These are phyloP conservation scores for Populus alba DNA, from an alignment of 345 rosid species.

Conservation along the genomic window DNA sequence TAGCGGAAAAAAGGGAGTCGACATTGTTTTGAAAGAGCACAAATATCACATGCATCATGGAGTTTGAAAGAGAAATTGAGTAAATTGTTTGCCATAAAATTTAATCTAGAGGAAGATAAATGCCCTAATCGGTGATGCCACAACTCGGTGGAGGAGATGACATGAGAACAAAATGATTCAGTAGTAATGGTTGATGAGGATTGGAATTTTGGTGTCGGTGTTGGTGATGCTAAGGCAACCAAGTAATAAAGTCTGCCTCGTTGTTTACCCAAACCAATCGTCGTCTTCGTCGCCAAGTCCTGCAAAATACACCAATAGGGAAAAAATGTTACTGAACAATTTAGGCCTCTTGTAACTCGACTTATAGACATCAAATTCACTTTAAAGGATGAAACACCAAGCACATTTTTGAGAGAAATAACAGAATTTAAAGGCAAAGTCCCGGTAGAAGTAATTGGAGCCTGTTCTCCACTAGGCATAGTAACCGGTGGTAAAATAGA, in stretches of 20 bases:
- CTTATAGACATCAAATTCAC: too few species aligned
- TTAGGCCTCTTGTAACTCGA: too few species aligned
- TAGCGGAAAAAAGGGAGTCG: too few species aligned
- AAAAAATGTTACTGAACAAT: too few species aligned
- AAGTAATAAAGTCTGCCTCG: neutral
- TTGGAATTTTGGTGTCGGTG: too few species aligned
- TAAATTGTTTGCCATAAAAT: neutral
- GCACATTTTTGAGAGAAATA: too few species aligned
- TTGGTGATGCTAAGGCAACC: neutral
- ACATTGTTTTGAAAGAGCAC: neutral
- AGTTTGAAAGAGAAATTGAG: neutral
- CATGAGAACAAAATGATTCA: neutral
- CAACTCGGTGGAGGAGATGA: neutral
- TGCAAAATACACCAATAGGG: too few species aligned
- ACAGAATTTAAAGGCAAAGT: too few species aligned
- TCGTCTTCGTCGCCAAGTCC: neutral
- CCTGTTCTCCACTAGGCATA: too few species aligned
- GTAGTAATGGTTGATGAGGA: neutral
- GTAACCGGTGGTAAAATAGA: too few species aligned
- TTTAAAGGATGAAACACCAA: too few species aligned
- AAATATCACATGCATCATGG: neutral
- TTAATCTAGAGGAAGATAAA: neutral
- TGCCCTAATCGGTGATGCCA: neutral
- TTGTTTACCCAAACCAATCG: slow-evolving; percentile 1
- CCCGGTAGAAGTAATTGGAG: too few species aligned